These are phyloP conservation scores for Penicillium sp. DNA, from an alignment of 2,329 filamentous ascomycete genomes.

Conservation along the genomic window DNA sequence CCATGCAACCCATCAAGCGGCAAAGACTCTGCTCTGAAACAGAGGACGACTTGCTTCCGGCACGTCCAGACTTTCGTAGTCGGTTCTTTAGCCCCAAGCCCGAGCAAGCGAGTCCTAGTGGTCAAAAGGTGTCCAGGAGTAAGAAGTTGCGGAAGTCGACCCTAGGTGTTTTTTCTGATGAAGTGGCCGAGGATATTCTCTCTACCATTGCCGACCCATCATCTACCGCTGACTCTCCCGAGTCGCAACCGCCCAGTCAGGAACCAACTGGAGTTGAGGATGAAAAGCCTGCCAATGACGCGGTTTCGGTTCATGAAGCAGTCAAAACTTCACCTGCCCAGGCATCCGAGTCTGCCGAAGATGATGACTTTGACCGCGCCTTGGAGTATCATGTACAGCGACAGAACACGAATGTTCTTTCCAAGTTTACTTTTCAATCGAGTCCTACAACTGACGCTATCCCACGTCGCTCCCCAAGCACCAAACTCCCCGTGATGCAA, in stretches of 20 bases:
- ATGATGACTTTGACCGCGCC: constrained; percentile 35
- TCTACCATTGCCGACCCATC: constrained; percentile 46
- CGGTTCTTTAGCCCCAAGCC: constrained; percentile 50
- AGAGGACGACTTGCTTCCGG: constrained; percentile 38
- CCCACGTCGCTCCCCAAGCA: constrained; percentile 4
- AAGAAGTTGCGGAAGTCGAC: constrained; percentile 49
- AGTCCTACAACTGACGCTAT: constrained; percentile 3
- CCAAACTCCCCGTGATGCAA: constrained; percentile 17
- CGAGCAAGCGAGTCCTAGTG: constrained; percentile 45
- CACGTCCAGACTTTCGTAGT: constrained; percentile 45
- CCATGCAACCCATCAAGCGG: constrained; percentile 54
- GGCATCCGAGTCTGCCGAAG: constrained; percentile 18
- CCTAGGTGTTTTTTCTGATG: constrained; percentile 58
- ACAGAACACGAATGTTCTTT: constrained; percentile 41
- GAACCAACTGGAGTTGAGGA: constrained; percentile 8
- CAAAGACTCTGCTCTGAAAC: constrained; percentile 57
- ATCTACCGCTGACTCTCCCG: constrained; percentile 4
- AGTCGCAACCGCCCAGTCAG: neutral
- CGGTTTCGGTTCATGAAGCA: neutral
- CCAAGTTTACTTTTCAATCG: constrained; percentile 40
- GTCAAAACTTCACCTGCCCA: neutral
- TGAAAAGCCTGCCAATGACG: neutral
- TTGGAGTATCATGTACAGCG: constrained; percentile 41
- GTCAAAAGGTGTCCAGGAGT: constrained; percentile 37
- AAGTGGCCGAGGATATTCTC: constrained; percentile 56